Conservation (phyloP, 805 yeast genomes). For the Metschnikowia corniflorae region DNA sequence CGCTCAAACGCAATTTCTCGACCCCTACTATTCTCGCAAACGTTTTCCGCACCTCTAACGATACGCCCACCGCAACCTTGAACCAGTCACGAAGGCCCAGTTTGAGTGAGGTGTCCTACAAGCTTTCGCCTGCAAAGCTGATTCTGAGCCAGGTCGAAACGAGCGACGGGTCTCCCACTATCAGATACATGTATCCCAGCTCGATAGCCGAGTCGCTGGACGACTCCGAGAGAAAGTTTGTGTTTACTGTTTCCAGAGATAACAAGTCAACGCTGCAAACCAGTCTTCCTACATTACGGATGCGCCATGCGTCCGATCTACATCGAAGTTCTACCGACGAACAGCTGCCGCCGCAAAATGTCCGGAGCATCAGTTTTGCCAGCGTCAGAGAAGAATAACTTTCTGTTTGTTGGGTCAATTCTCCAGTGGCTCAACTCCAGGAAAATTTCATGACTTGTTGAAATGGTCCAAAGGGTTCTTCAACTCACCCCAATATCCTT, state of each 20-base stretch:
- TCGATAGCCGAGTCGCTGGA: neutral
- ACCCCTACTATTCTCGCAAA: conserved; percentile 8
- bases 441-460: no score
- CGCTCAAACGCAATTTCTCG: conserved; percentile 6
- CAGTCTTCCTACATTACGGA: conserved; percentile 3
- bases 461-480: no score
- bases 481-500: no score
- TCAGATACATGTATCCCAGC: neutral
- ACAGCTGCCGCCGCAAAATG: conserved; percentile 6
- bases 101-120: neutral
- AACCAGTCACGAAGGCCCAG: conserved; percentile 5
- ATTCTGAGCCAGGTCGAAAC: neutral
- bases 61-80: conserved; percentile 1
- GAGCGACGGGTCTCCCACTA: conserved; percentile 2
- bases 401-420: no score
- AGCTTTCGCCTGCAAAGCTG: conserved; percentile 3
- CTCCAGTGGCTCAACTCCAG: no score
- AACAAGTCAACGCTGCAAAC: neutral
- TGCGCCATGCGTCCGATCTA: neutral
- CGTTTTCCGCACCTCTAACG: conserved; percentile 2
- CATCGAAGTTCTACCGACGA: neutral
- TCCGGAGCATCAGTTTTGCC: conserved; percentile 18
- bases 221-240: conserved; percentile 1
- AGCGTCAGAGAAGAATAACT: conserved; percentile 16
- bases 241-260: neutral